Conservation (phyloP, 2,329 filamentous ascomycete genomes). For the Penicillium sp. region DNA sequence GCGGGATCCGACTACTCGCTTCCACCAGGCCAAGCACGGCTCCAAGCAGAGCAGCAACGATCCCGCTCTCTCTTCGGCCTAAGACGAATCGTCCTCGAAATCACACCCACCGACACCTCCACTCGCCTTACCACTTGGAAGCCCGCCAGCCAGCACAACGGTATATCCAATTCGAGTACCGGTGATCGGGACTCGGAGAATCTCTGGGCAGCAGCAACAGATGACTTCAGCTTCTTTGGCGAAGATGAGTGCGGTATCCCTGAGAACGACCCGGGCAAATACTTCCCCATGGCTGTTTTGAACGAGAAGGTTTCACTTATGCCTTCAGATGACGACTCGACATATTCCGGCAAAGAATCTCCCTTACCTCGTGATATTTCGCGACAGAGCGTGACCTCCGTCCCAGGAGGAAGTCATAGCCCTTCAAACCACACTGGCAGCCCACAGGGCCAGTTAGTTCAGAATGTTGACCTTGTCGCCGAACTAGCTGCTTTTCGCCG, state of each 20-base stretch:
- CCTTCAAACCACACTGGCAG: slow-evolving; percentile 5
- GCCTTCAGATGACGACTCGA: slow-evolving; percentile 34
- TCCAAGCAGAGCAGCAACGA: slow-evolving; percentile 53
- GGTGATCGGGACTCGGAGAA: slow-evolving; percentile 64
- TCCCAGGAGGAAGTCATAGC: slow-evolving; percentile 2
- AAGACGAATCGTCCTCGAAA: slow-evolving; percentile 60
- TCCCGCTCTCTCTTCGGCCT: slow-evolving; percentile 60
- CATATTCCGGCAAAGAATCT: slow-evolving; percentile 20
- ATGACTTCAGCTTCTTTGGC: slow-evolving; percentile 66
- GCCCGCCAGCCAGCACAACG: slow-evolving; percentile 50
- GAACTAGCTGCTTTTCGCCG: slow-evolving; percentile 60
- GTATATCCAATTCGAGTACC: slow-evolving; percentile 58
- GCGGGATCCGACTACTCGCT: slow-evolving; percentile 62
- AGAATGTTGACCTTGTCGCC: slow-evolving; percentile 55
- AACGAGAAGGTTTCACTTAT: slow-evolving; percentile 52
- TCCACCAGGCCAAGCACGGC: slow-evolving; percentile 59
- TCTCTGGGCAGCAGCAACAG: slow-evolving; percentile 62
- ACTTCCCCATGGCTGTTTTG: slow-evolving; percentile 47
- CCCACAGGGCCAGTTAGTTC: slow-evolving; percentile 14
- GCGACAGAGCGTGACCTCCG: slow-evolving; percentile 8
- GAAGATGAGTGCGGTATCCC: slow-evolving; percentile 61
- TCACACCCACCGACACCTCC: slow-evolving; percentile 42
- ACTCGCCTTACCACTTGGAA: slow-evolving; percentile 40
- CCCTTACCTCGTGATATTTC: slow-evolving; percentile 12
- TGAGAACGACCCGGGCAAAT: slow-evolving; percentile 48